Percentiles rank a stretch among this genome's conserved stretches.
phyloP scores from a whole-genome alignment of 2,329 filamentous ascomycete species.

The Dothiorella sarmentorum region DNA sequence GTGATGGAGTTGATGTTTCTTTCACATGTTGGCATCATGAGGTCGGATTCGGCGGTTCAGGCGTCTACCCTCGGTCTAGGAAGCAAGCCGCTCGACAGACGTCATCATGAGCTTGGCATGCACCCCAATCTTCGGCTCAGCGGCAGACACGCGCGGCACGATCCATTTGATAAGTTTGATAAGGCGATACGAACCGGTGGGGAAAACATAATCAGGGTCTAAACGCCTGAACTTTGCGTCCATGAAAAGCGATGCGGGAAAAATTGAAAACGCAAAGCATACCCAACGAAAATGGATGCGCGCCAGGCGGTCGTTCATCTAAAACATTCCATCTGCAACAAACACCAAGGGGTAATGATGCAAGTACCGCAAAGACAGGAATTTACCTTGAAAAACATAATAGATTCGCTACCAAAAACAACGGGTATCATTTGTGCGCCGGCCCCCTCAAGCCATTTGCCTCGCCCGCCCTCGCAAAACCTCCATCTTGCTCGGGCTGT shows the following conservation, averaged over 20 bases:
- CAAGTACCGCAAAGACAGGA: background rate
- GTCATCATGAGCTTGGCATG: constrained; percentile 15
- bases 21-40: constrained; percentile 1
- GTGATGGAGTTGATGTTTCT: background rate
- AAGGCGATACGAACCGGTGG: background rate
- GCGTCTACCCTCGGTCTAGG: background rate
- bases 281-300: no score
- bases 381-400: background rate
- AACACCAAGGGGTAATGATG: no score
- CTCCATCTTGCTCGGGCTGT: constrained; percentile 4
- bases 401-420: background rate
- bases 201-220: background rate
- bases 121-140: background rate
- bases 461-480: background rate
- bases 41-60: background rate
- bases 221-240: background rate
- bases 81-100: background rate
- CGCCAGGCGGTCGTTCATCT: no score
- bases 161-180: background rate
- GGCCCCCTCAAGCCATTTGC: constrained; percentile 12
- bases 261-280: no score
- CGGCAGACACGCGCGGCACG: background rate
- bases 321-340: no score
- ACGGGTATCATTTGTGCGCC: background rate
- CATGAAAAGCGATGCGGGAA: no score